Conservation (phyloP, 768 basidiomycete genomes). For the Sistotremastrum niveocremeum region DNA sequence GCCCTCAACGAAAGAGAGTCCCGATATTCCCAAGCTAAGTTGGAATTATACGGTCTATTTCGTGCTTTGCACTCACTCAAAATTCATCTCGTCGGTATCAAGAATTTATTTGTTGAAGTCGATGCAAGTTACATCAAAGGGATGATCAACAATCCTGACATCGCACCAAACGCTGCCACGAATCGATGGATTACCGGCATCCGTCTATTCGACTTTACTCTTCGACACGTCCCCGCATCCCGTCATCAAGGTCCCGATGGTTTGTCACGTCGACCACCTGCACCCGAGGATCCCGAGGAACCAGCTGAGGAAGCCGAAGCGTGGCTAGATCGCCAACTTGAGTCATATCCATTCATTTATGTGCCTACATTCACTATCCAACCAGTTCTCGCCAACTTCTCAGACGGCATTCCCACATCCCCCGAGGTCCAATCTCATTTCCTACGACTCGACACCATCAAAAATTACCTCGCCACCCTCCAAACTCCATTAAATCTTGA, state of each 20-base stretch:
- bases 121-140: conserved; percentile 26
- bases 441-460: not conserved
- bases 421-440: not conserved
- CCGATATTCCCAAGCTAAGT: conserved; percentile 13
- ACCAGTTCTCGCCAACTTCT: not conserved
- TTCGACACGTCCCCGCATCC: conserved; percentile 18
- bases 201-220: conserved; percentile 17
- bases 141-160: conserved; percentile 20
- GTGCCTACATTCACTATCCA: not conserved
- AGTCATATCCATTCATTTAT: not conserved
- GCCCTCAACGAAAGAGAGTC: conserved; percentile 18
- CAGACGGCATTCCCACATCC: not conserved
- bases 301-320: conserved; percentile 7
- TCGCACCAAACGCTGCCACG: conserved; percentile 18
- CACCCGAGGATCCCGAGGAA: conserved; percentile 7
- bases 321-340: not conserved
- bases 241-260: conserved; percentile 24
- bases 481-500: not conserved
- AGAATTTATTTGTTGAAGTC: conserved; percentile 16
- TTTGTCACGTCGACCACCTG: conserved; percentile 17
- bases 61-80: not conserved
- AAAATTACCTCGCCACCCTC: not conserved
- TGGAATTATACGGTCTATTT: conserved; percentile 16
- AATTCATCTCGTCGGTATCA: not conserved
- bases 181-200: conserved; percentile 18